Conservation (phyloP, 352 stramenopile species). For the Globisporangium polare region DNA sequence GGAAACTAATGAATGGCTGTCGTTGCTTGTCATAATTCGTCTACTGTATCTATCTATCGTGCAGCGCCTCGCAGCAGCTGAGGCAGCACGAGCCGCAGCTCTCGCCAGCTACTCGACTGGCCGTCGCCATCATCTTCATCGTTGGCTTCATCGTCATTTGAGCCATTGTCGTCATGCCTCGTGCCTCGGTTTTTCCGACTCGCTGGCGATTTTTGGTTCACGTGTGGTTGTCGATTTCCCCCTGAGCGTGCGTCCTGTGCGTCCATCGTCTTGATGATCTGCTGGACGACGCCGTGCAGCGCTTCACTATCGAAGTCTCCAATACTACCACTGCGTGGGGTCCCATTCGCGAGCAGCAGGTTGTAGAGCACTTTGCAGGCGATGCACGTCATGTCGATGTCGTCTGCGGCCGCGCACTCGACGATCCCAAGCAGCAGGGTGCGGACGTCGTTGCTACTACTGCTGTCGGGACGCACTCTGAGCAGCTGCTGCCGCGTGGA, state of each 20-base stretch:
- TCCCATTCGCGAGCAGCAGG: conserved; percentile 39
- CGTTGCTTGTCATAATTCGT: not conserved
- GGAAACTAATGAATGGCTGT: not conserved
- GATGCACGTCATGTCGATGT: conserved; percentile 74
- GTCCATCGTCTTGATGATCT: conserved; percentile 25
- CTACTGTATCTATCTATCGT: conserved; percentile 2
- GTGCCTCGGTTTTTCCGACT: not conserved
- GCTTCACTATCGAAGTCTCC: conserved; percentile 9
- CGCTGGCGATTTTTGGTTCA: not conserved
- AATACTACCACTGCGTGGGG: not conserved
- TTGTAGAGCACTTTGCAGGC: conserved; percentile 84
- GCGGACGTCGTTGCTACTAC: conserved; percentile 29
- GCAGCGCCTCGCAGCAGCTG: conserved; percentile 37
- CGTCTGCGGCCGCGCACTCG: conserved; percentile 49
- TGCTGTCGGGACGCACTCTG: conserved; percentile 18
- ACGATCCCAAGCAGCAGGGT: conserved; percentile 46
- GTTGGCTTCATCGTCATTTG: conserved; percentile 9
- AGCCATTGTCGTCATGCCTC: not conserved
- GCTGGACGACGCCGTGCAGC: conserved; percentile 27
- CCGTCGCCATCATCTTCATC: conserved; percentile 16
- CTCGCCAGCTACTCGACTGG: conserved; percentile 16
- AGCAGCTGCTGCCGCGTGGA: conserved; percentile 33
- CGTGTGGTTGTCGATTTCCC: not conserved
- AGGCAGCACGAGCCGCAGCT: conserved; percentile 40
- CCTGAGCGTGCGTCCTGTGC: not conserved